Conservation (phyloP, 257 asterid species). For the Solanum neorickii region DNA sequence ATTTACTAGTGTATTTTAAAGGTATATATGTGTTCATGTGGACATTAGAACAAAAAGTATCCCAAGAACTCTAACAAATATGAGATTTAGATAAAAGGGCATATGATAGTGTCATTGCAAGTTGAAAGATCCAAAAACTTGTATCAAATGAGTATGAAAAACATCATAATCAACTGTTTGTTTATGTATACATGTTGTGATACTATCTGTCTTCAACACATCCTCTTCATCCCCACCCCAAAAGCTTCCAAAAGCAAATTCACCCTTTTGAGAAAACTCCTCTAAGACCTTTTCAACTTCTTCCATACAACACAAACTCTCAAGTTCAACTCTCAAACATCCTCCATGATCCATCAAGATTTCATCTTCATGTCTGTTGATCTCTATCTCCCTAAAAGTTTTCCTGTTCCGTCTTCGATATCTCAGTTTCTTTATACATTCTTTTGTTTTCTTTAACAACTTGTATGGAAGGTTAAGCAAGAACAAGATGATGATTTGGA, state of each 20-base stretch:
- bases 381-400: conserved; percentile 11
- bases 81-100: neutral
- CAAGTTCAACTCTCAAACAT: conserved; percentile 15
- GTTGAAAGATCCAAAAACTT: conserved; percentile 34
- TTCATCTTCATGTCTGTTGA: conserved; percentile 15
- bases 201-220: neutral
- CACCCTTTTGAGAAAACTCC: conserved; percentile 53
- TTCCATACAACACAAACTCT: conserved; percentile 37
- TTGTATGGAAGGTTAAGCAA: conserved; percentile 49
- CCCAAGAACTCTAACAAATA: neutral
- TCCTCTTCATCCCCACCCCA: conserved; percentile 37
- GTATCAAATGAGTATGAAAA: conserved; percentile 32
- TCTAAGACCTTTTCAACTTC: conserved; percentile 65
- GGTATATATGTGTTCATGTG: too few species aligned
- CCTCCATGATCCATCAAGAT: conserved; percentile 14
- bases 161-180: conserved; percentile 43
- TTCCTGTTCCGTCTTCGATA: conserved; percentile 14
- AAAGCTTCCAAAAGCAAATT: conserved; percentile 78
- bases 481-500: conserved; percentile 53
- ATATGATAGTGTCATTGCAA: conserved; percentile 6
- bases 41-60: neutral
- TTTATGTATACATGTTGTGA: conserved; percentile 23
- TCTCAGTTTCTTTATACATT: conserved; percentile 31
- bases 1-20: too few species aligned
- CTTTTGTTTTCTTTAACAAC: conserved; percentile 30